Percentiles rank a stretch among this genome's conserved stretches.
These are phyloP conservation scores for Aspergillus intermedius DNA, from an alignment of 2,329 filamentous ascomycete species.

Conservation along the genomic window DNA sequence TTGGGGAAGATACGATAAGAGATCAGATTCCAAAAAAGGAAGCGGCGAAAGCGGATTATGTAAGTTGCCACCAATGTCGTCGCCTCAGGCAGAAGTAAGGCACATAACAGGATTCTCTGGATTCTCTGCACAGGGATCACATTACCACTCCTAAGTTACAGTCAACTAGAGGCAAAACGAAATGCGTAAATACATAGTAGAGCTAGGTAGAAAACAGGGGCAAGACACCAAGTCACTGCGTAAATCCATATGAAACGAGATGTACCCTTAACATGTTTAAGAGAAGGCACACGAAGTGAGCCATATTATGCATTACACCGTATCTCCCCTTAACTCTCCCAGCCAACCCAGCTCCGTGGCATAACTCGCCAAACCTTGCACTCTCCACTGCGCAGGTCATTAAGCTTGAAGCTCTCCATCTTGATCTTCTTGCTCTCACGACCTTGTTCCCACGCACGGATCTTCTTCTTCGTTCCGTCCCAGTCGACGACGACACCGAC, in stretches of 20 bases:
- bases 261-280: too few relatives aligned
- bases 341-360: conserved; percentile 85
- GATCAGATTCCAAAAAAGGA: neutral
- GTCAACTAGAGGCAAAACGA: too few relatives aligned
- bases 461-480: conserved; percentile 98
- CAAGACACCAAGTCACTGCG: too few relatives aligned
- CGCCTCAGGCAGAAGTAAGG: too few relatives aligned
- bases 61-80: neutral
- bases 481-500: conserved; percentile 90
- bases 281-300: too few relatives aligned
- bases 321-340: conserved; percentile 47
- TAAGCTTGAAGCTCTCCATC: conserved; percentile 87
- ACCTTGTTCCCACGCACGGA: conserved; percentile 91
- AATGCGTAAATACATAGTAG: too few relatives aligned
- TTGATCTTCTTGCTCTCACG: conserved; percentile 90
- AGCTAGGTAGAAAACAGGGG: too few relatives aligned
- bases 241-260: too few relatives aligned
- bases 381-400: conserved; percentile 85
- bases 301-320: neutral
- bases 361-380: conserved; percentile 97
- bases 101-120: neutral
- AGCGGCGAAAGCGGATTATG: neutral
- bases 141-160: too few relatives aligned
- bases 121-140: neutral
- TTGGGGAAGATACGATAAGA: neutral